Evolutionary conservation across 495 filamentous ascomycete species (phyloP), one percentile per base, ranked within the genome.

Genomic region (Aspergillus affinis): DNA sequence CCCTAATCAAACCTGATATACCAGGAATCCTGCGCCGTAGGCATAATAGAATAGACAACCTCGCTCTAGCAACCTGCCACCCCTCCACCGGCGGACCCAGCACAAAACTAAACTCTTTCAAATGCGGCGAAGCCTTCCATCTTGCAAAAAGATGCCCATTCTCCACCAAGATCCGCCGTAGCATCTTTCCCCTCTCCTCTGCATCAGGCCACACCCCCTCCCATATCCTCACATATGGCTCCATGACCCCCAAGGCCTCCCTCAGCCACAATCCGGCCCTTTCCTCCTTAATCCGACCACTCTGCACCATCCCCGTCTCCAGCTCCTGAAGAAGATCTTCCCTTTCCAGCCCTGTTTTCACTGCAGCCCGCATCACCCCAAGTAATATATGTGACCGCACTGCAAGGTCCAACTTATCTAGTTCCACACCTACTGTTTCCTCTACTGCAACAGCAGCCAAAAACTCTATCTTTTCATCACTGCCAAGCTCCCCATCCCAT

Each of bases 81-180:
- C n/a, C n/a, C n/a, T n/a, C n/a, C n/a, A n/a, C n/a, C 13, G 36
- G 36, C 54, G 63, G 58, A 41, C 55, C 54, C 51, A 69, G 66
- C 63, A 17, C 61, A 62, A 65, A 69, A 64, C 30, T 61, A 50
- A 69, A 66, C 63, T 69, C 56, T 44, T 66, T 69, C 48, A 53
- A 66, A 65, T 51, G 44, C 18, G 54, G 58, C 36, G 60, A 65
- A 47, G 55, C 15, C 54, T 51, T 68, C 62, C 65, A 68, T 45
- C 62, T 55, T 65, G 65, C 65, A 61, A 68, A 68, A 48, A 68
- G 65, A 60, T 68, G 65, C 59, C 55, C 57, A 65, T 65, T 66
- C 54, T 69, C 66, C 53, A 65, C 59, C 58, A 69, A 62, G 48
- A 69, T 69, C 55, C 21, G 66, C 63, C 47, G 66, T 54, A 69